Evolutionary conservation across 805 yeast genomes (phyloP).

Genomic region (Saturnispora diversa): DNA sequence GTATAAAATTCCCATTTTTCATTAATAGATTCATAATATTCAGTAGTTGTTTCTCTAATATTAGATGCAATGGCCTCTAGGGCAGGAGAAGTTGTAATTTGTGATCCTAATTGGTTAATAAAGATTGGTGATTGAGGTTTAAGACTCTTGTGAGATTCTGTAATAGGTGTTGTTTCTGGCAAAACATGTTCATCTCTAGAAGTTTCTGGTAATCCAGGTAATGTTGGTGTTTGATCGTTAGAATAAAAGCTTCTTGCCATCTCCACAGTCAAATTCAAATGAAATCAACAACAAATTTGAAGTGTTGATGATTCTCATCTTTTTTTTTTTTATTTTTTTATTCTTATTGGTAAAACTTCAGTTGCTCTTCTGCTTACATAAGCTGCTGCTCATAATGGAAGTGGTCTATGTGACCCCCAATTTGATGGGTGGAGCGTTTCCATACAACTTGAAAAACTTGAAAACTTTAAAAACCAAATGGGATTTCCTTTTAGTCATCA

Average conservation of each 20-base stretch:
- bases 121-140: constrained; percentile 22
- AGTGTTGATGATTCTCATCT: constrained; percentile 27
- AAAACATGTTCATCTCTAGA: neutral
- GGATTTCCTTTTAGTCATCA: neutral
- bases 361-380: constrained; percentile 30
- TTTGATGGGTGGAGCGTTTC: constrained; percentile 3
- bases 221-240: neutral
- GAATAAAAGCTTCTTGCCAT: constrained; percentile 3
- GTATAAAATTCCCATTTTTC: constrained; percentile 42
- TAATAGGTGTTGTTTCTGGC: neutral
- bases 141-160: neutral
- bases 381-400: constrained; percentile 16
- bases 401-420: neutral
- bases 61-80: constrained; percentile 37
- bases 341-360: no score
- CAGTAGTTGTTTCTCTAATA: constrained; percentile 33
- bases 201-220: constrained; percentile 9
- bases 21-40: constrained; percentile 30
- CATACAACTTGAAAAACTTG: neutral
- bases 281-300: neutral
- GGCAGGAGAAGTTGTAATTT: constrained; percentile 41
- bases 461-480: neutral
- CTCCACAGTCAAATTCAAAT: neutral
- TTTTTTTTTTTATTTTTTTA: neutral
- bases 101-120: constrained; percentile 40